Base-by-base conservation (phyloP, 108 stramenopile species). In the Stephanodiscus minutulus region DNA sequence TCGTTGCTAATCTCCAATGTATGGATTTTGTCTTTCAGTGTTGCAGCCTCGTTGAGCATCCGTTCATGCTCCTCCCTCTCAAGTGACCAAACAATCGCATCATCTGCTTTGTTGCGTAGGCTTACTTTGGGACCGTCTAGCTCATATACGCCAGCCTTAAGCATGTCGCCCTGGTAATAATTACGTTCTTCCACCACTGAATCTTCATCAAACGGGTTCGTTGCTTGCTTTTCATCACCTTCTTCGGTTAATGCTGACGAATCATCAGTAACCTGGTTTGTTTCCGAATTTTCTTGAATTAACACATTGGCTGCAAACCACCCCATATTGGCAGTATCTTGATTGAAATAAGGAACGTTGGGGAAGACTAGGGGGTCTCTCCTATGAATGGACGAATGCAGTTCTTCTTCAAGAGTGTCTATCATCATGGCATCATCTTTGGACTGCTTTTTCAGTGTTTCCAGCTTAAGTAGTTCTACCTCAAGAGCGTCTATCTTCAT, bases 281-380 rank as follows among this genome's bases (percentile, higher is more conserved):
- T 58, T 13, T 15, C 22, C 17, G 33, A 53, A 53, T 53, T 8
- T 25, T 53, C 25, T 27, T 27, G 11, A 53, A 53, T 24, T 2
- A 3, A 27, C 24, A 21, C 25, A 53, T 53, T 27, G 1, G 18
- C 43, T 44, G 11, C 43, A 27, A 53, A 53, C 22, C 25, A 53
- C 22, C 25, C 25, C 52, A 53, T 80, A 67, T 4, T 79, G 70
- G 24, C 27, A 46, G 18, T 17, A 44, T 36, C 24, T 24, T 61
- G 33, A 37, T 47, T 46, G 1, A 35, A 57, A 48, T 61, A 66
- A 15, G 64, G 37, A 48, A 73, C 39, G 53, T 80, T 72, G n/a
- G 79, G 79, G 48, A 68, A 80, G 13, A 72, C 39, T 13, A 50
- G 37, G 35, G 44, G 2, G 33, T 61, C 69, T 55, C 46, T 33